Base-by-base conservation (phyloP, 2,329 filamentous ascomycete genomes). In the Shiraia sp. region DNA sequence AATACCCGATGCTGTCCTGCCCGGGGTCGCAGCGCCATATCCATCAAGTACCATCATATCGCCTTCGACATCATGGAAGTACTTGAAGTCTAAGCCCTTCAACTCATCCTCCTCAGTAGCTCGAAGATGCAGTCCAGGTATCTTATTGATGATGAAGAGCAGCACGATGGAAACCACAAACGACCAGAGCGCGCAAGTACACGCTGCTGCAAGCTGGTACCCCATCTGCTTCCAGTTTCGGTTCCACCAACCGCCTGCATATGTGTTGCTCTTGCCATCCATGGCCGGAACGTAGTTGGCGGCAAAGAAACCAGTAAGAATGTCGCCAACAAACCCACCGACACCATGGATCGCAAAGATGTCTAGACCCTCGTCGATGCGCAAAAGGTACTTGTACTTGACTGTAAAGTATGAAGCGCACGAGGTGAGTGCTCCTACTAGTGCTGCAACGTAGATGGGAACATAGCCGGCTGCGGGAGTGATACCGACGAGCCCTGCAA, bases 271-370 rank as follows among this genome's bases (percentile, higher is more conserved):
- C 3, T 68, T 70, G 1, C 79, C 80, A 27, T 82, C 80, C 10
- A 82, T 72, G 6, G 74, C 72, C 2, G 75, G 73, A 2, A 81
- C 74, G 56, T 61, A 66, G 10, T 63, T 42, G 2, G 78, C 74
- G 0, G 80, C 80, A 37, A 83, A 83, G 22, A 83, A 69, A 2
- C 80, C 80, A 0, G 80, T 82, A 13, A 82, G 56, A 33, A 83
- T 70, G 24, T 78, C 75, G 12, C 80, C 80, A 1, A 82, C 72
- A 47, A 78, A 74, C 9, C 80, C 80, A n/a, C 80, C 80, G 2
- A 83, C 66, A 13, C 79, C 79, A 54, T 83, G 80, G 19, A 83
- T 75, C 22, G 78, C 78, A 45, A 82, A 83, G 35, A 83, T 79
- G 44, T 82, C 79, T 36, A 83, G 72, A 2, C 79, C 78, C 32